Evolutionary conservation across 2,329 filamentous ascomycete genomes (phyloP).

Genomic region (Venturia nashicola): DNA sequence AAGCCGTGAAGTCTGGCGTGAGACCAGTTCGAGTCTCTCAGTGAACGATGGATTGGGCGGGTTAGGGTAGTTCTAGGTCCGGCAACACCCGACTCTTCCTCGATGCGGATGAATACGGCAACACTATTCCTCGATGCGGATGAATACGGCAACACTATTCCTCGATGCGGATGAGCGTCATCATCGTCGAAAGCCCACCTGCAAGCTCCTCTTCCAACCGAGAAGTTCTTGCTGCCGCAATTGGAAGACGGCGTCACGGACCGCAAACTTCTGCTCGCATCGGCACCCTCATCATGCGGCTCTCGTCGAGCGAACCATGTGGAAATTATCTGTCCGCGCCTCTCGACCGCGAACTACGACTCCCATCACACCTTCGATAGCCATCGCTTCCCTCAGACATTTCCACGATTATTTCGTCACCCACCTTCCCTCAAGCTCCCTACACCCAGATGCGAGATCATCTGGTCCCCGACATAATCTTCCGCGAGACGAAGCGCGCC

Average conservation of each 20-base stretch:
- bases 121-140: too few relatives aligned
- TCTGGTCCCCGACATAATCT: constrained; percentile 59
- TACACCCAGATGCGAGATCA: constrained; percentile 71
- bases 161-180: background rate
- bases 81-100: too few relatives aligned
- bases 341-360: background rate
- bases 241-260: background rate
- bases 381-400: constrained; percentile 16
- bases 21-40: too few relatives aligned
- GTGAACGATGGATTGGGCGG: too few relatives aligned
- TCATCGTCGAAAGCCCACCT: too few relatives aligned
- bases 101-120: too few relatives aligned
- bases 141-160: too few relatives aligned
- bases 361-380: background rate
- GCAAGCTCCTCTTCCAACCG: background rate
- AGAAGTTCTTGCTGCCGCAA: background rate
- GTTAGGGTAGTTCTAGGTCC: too few relatives aligned
- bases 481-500: constrained; percentile 70
- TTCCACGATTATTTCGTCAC: constrained; percentile 99
- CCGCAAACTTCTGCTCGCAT: background rate
- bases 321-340: constrained; percentile 5
- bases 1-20: too few relatives aligned
- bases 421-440: constrained; percentile 81
- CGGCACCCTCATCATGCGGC: background rate
- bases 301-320: constrained; percentile 2